phyloP scores from a whole-genome alignment of 2,329 filamentous ascomycete genomes.

The Apiospora kogelbergensis region DNA sequence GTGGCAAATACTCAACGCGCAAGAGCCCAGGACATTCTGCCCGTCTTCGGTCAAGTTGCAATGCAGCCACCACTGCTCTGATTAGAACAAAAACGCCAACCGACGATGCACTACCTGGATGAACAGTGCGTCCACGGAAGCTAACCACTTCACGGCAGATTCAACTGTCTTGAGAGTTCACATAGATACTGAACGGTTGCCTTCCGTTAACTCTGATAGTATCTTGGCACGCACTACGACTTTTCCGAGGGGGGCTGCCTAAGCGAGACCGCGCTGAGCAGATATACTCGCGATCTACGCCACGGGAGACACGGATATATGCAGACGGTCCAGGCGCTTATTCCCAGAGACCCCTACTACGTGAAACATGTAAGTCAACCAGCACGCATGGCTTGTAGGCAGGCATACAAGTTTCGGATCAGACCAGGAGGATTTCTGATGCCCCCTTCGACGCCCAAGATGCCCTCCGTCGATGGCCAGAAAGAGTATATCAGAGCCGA shows the following conservation, averaged over 20 bases:
- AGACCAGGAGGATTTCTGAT: not conserved
- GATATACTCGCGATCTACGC: not conserved
- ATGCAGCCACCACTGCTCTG: not conserved
- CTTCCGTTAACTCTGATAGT: not conserved
- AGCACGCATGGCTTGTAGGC: not conserved
- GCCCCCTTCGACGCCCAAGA: not conserved
- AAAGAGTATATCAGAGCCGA: not conserved
- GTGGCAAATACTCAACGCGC: not conserved
- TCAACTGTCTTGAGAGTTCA: too few relatives aligned
- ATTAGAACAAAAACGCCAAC: not conserved
- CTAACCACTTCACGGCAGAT: not conserved
- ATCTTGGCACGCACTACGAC: not conserved
- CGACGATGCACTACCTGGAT: not conserved
- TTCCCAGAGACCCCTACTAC: not conserved
- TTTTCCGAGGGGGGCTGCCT: not conserved
- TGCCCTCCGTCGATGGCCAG: not conserved
- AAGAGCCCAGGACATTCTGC: not conserved
- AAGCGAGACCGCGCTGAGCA: not conserved
- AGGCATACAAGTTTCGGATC: not conserved
- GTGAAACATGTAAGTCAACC: not conserved
- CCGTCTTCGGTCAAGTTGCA: not conserved
- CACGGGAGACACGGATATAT: not conserved
- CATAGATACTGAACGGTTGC: not conserved
- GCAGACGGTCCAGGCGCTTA: not conserved
- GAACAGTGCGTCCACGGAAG: not conserved